Evolutionary conservation across 139 green algal genomes (phyloP).

Genomic region (Choricystis sp.): DNA sequence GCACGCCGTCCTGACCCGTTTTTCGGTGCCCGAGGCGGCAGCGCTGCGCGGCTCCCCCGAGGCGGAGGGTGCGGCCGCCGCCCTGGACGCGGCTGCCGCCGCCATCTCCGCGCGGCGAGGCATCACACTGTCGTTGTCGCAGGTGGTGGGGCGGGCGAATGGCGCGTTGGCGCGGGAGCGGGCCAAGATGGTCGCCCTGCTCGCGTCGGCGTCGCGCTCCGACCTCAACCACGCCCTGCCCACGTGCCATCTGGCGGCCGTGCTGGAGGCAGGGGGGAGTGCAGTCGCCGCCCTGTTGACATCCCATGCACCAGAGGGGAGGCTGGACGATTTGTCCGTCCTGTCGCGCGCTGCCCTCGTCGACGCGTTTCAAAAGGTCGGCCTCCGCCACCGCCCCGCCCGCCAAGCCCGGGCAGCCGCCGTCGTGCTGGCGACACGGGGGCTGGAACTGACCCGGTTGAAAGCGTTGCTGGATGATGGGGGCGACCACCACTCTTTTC

Average conservation of each 20-base stretch:
- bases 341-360: conserved; percentile 21
- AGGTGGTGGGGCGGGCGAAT: conserved; percentile 13
- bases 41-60: conserved; percentile 19
- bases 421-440: conserved; percentile 24
- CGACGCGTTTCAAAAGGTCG: conserved; percentile 38
- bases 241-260: conserved; percentile 23
- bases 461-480: conserved; percentile 36
- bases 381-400: conserved; percentile 23
- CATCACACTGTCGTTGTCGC: conserved; percentile 20
- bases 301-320: not conserved
- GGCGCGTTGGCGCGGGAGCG: conserved; percentile 15
- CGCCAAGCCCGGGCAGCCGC: conserved; percentile 20
- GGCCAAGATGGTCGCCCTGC: conserved; percentile 9
- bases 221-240: conserved; percentile 38
- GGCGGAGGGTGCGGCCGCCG: conserved; percentile 22
- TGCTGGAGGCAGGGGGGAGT: conserved; percentile 27
- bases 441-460: conserved; percentile 31
- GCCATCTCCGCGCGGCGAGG: conserved; percentile 12
- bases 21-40: conserved; percentile 14
- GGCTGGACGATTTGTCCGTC: conserved; percentile 1
- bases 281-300: not conserved
- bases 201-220: conserved; percentile 3
- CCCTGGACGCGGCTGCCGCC: conserved; percentile 7
- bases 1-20: conserved; percentile 15
- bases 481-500: conserved; percentile 37